These are phyloP conservation scores for Sechiopsis laciniata DNA, from an alignment of 306 rosid species.

Conservation along the genomic window DNA sequence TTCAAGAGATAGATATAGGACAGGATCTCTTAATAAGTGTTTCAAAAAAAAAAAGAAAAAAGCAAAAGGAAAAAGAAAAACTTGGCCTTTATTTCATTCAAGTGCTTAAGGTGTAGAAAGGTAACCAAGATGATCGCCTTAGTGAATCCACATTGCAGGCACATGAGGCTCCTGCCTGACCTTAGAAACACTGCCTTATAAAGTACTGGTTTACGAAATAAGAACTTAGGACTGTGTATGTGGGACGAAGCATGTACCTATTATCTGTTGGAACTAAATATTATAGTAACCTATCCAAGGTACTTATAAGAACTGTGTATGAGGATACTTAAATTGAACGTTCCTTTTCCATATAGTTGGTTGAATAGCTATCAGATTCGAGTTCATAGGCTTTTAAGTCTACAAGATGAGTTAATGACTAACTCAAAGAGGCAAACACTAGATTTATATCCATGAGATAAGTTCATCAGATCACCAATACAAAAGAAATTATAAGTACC, in stretches of 20 bases:
- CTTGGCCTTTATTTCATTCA: background rate
- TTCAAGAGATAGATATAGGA: background rate
- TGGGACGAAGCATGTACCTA: background rate
- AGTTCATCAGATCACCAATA: background rate
- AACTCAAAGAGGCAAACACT: background rate
- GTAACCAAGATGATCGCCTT: conserved; percentile 4
- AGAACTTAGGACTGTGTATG: background rate
- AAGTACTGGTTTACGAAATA: background rate
- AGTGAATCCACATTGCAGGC: background rate
- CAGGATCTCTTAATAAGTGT: background rate
- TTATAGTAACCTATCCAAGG: conserved; percentile 9
- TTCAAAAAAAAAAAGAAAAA: background rate
- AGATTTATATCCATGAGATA: conserved; percentile 2
- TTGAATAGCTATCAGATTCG: background rate
- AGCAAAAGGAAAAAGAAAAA: too few species aligned
- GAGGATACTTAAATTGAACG: background rate
- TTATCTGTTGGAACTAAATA: conserved; percentile 3
- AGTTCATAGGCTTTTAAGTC: conserved; percentile 3
- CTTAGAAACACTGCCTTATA: background rate
- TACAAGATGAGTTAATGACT: background rate
- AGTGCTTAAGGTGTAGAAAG: conserved; percentile 6
- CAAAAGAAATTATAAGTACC: conserved; percentile 36
- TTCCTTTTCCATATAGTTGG: background rate
- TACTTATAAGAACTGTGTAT: background rate
- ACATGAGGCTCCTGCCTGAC: background rate